Conservation (phyloP, 1,139 yeast species). For the Geotrichum cucujoidarum region DNA sequence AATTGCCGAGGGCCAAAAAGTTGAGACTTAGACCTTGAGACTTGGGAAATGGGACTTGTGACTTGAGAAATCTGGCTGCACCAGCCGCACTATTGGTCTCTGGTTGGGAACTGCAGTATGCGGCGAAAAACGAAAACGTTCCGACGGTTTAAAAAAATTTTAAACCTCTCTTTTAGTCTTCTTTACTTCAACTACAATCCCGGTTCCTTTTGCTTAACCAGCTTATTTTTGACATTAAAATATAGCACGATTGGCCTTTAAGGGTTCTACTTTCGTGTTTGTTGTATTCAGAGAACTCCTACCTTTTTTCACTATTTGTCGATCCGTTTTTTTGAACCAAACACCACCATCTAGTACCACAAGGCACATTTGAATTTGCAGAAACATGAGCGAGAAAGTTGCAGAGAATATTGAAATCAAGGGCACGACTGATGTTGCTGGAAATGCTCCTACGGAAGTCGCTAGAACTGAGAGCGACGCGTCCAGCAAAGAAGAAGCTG, state of each 20-base stretch:
- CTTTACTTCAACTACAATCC: not conserved
- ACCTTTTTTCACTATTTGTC: not conserved
- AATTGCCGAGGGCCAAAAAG: not conserved
- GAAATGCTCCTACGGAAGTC: not conserved
- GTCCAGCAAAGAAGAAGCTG: not conserved
- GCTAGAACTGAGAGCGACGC: not conserved
- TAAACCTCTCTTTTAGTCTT: not conserved
- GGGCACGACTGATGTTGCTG: not conserved
- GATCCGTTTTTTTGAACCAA: not conserved
- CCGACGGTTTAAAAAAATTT: constrained; percentile 1
- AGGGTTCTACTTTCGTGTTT: constrained; percentile 24
- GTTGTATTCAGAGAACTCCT: constrained; percentile 17
- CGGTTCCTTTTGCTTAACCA: not conserved
- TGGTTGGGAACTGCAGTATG: not conserved
- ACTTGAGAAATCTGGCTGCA: not conserved
- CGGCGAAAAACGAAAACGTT: not conserved
- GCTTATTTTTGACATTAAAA: no score
- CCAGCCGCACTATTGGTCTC: not conserved
- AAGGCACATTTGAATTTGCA: not conserved
- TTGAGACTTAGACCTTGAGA: no score
- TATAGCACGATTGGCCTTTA: constrained; percentile 22
- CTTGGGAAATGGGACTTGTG: not conserved
- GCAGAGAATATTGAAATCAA: not conserved
- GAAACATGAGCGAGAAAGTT: not conserved
- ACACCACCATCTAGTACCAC: constrained; percentile 2